A percentile compares a stretch with the other conserved stretches of the same genome.
phyloP scores from a whole-genome alignment of 768 basidiomycete genomes.

The Russula sp. region DNA sequence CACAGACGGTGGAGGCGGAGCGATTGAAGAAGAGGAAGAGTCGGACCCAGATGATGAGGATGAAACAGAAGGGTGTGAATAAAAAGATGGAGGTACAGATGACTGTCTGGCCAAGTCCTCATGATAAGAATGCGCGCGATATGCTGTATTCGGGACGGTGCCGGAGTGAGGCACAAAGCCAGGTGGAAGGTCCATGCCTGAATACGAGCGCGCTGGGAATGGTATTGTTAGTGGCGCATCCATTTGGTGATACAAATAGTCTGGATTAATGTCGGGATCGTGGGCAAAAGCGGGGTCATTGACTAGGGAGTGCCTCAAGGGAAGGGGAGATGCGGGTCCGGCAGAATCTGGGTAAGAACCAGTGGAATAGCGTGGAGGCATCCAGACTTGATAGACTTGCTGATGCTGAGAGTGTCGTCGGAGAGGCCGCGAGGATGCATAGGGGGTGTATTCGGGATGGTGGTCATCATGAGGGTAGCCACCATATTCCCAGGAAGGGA shows the following conservation, averaged over 20 bases:
- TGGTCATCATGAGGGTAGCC: conserved; percentile 1
- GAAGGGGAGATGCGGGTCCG: neutral
- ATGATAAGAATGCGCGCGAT: conserved; percentile 9
- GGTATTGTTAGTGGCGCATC: neutral
- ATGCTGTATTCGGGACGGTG: neutral
- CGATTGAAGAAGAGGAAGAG: neutral
- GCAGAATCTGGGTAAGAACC: conserved; percentile 13
- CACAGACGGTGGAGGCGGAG: neutral
- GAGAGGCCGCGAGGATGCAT: neutral
- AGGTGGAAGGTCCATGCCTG: conserved; percentile 10
- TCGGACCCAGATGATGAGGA: conserved; percentile 12
- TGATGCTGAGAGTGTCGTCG: conserved; percentile 3
- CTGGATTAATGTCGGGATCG: conserved; percentile 29
- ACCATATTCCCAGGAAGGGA: conserved; percentile 1
- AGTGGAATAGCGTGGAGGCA: conserved; percentile 3
- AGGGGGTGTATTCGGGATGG: conserved; percentile 1
- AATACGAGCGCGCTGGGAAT: conserved; percentile 4
- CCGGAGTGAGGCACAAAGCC: conserved; percentile 9
- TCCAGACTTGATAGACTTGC: conserved; percentile 12
- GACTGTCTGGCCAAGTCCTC: neutral
- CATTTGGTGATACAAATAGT: conserved; percentile 17
- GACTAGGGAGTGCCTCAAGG: conserved; percentile 1
- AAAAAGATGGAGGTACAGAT: neutral
- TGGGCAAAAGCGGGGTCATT: conserved; percentile 31
- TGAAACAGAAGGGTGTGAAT: conserved; percentile 2